Evolutionary conservation across 371 early-diverging fungal species (phyloP), one percentile per base, ranked within the genome.

Genomic region (Rhizopus microsporus): DNA sequence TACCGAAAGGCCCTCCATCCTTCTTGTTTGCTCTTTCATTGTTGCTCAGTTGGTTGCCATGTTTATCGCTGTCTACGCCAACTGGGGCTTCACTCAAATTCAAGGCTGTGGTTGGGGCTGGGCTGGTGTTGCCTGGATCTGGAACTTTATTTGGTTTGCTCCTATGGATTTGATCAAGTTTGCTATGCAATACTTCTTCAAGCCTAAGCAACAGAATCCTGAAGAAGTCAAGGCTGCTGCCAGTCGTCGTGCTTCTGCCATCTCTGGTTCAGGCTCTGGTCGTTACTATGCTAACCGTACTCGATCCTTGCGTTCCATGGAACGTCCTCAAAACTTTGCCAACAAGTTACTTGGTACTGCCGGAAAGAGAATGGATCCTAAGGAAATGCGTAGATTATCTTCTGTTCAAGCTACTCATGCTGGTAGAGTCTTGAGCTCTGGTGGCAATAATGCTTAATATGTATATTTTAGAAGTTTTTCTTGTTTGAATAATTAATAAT

Each of bases 121-220:
- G 79, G 83, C 73, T 40, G 81, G 80, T 55, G 78, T 78, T 51
- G 86, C 80, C 55, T 88, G 88, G 88, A 71, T 88, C 65, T 88
- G 87, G 87, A 86, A 88, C 75, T 77, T 88, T 53, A 62, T 88
- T 54, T 88, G 88, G 88, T 88, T 84, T 57, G 61, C 84, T 58
- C 88, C 88, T 45, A 64, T 88, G 59, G 88, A 88, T 67, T 69
- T 84, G 48, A 59, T 86, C 78, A 88, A 88, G 77, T 88, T 88
- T 55, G 82, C 68, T 49, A 82, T 88, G 75, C 84, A 82, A 53
- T 56, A 53, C n/a, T 3, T 69, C 68, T 80, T 82, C 68, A 72
- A 81, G 57, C 80, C 75, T 37, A 68, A 57, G 51, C 55, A 46
- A 5, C 46, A 53, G 17, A 49, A 47, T 1, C 47, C 51, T 9